phyloP scores from a whole-genome alignment of 441 rosid genomes.

The Metrosideros polymorpha region DNA sequence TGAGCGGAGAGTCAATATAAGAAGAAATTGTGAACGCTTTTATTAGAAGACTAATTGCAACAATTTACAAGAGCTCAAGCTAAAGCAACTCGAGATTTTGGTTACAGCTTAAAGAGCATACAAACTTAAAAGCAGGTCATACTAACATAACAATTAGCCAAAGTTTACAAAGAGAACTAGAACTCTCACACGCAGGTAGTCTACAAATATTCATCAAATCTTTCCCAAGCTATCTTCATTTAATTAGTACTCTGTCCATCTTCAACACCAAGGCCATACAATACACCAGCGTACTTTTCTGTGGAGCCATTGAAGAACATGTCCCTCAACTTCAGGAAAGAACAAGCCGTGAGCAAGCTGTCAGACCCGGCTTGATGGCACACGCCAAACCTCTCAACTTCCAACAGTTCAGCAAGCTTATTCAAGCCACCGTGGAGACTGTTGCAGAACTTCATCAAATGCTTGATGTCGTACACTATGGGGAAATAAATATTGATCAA shows the following conservation, averaged over 20 bases:
- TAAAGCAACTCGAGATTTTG: conserved; percentile 25
- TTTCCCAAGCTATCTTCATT: conserved; percentile 17
- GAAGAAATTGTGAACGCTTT: conserved; percentile 21
- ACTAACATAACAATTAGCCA: conserved; percentile 54
- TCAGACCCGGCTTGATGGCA: conserved; percentile 53
- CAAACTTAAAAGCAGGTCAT: conserved; percentile 20
- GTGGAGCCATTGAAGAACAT: conserved; percentile 29
- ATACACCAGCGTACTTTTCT: conserved; percentile 42
- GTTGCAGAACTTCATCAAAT: conserved; percentile 46
- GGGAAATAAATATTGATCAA: conserved; percentile 33
- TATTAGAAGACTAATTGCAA: conserved; percentile 42
- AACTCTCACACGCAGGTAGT: conserved; percentile 49
- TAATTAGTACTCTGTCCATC: conserved; percentile 42
- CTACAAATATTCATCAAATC: conserved; percentile 45
- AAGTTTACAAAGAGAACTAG: conserved; percentile 44
- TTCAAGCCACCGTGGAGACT: conserved; percentile 42
- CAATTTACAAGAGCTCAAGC: conserved; percentile 46
- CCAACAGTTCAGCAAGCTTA: conserved; percentile 46
- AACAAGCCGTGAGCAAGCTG: conserved; percentile 46
- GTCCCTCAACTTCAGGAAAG: conserved; percentile 41
- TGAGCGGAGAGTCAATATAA: neutral
- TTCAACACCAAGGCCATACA: conserved; percentile 62
- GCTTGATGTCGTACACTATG: conserved; percentile 36
- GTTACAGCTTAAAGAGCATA: conserved; percentile 35
- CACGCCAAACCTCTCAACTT: conserved; percentile 42